A percentile compares a stretch with the other conserved stretches of the same genome.
These are phyloP conservation scores for Oxyria digyna DNA, from an alignment of 148 eudicot genomes.

Conservation along the genomic window DNA sequence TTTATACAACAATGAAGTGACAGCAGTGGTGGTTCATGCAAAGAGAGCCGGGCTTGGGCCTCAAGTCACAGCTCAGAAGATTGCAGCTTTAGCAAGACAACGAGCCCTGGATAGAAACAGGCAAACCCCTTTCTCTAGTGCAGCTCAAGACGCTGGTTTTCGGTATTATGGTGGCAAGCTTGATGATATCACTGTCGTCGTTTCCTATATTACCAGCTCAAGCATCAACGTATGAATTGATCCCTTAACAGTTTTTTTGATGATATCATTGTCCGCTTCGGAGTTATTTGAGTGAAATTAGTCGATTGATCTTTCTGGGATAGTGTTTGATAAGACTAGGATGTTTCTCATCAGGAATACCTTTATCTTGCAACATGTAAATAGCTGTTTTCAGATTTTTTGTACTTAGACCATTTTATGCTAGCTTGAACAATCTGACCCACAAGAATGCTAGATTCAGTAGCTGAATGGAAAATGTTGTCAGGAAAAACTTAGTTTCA, in stretches of 20 bases:
- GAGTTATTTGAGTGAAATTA: not conserved
- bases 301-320: not conserved
- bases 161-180: slow-evolving; percentile 64
- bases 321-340: not conserved
- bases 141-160: slow-evolving; percentile 67
- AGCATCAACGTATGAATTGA: slow-evolving; percentile 20
- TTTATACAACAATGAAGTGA: slow-evolving; percentile 55
- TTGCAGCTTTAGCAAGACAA: slow-evolving; percentile 61
- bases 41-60: slow-evolving; percentile 48
- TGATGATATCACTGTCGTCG: slow-evolving; percentile 66
- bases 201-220: slow-evolving; percentile 39
- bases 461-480: not conserved
- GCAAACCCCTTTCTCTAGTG: slow-evolving; percentile 62
- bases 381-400: not conserved
- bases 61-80: slow-evolving; percentile 55
- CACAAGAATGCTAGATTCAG: not conserved
- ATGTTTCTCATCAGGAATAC: not conserved
- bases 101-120: slow-evolving; percentile 49
- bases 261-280: not conserved
- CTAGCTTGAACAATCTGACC: not conserved
- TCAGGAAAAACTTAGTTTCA: not conserved
- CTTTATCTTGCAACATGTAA: not conserved
- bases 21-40: slow-evolving; percentile 52
- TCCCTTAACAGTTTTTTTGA: not conserved
- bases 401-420: not conserved